phyloP scores from a whole-genome alignment of 371 early-diverging fungal genomes.

The Zopfochytrium polystomum region DNA sequence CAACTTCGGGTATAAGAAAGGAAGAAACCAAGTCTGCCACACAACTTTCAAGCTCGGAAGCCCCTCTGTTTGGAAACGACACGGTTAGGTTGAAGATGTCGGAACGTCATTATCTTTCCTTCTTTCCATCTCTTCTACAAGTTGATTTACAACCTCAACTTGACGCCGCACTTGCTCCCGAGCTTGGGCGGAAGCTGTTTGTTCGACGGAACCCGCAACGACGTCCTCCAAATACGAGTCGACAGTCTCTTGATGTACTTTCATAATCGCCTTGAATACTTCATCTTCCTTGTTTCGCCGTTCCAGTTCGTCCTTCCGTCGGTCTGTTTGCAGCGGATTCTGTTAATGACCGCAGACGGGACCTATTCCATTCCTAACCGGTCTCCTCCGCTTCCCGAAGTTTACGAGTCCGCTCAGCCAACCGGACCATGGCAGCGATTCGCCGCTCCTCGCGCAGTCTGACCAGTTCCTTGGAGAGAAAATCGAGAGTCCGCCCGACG shows the following conservation, averaged over 20 bases:
- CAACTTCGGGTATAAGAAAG: conserved; percentile 55
- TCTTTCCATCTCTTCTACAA: conserved; percentile 34
- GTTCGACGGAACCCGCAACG: conserved; percentile 33
- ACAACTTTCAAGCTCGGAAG: no score
- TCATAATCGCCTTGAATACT: conserved; percentile 50
- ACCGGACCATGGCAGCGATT: conserved; percentile 49
- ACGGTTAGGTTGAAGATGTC: no score
- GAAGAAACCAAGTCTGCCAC: conserved; percentile 48
- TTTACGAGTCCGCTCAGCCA: conserved; percentile 50
- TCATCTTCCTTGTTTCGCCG: conserved; percentile 45
- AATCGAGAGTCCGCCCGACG: conserved; percentile 47
- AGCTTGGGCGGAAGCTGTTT: conserved; percentile 37
- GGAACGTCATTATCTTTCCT: conserved; percentile 14
- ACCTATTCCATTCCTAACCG: conserved; percentile 21
- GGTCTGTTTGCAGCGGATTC: conserved; percentile 14
- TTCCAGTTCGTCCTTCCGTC: conserved; percentile 43
- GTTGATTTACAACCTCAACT: conserved; percentile 29
- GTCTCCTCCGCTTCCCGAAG: conserved; percentile 55
- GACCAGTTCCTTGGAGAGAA: conserved; percentile 47
- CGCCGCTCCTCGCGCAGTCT: conserved; percentile 49
- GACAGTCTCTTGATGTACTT: conserved; percentile 52
- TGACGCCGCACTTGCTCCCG: conserved; percentile 39
- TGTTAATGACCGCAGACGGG: not conserved
- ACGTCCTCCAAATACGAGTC: conserved; percentile 52
- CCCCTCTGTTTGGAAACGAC: no score